phyloP scores from a whole-genome alignment of 2,329 filamentous ascomycete species.

The Aspergillus oerlinghausenensis region DNA sequence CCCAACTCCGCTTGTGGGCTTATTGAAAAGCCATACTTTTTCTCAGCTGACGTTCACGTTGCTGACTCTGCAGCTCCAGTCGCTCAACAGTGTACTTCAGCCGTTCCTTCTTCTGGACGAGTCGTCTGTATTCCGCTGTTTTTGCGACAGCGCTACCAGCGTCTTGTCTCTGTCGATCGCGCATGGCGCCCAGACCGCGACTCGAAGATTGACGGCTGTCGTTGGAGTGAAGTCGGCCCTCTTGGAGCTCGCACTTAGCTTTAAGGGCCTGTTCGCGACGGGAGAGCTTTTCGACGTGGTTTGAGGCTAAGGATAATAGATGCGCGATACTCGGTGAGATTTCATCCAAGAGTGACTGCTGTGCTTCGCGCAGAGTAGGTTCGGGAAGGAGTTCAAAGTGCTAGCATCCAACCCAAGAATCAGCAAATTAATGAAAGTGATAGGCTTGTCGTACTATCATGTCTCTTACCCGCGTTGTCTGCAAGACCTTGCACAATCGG shows the following conservation, averaged over 20 bases:
- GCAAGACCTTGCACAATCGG: constrained; percentile 57
- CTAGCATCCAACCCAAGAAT: constrained; percentile 38
- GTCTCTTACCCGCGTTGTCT: constrained; percentile 54
- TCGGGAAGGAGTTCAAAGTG: constrained; percentile 93
- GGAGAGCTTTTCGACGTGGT: constrained; percentile 75
- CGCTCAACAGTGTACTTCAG: constrained; percentile 82
- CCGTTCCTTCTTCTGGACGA: constrained; percentile 77
- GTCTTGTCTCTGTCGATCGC: constrained; percentile 20
- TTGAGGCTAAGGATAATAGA: constrained; percentile 75
- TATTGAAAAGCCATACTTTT: constrained; percentile 63
- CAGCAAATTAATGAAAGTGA: not conserved
- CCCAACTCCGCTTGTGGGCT: not conserved
- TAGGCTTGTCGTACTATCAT: not conserved
- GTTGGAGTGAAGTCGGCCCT: constrained; percentile 58
- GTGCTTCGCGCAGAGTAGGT: constrained; percentile 72
- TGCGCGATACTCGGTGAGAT: constrained; percentile 81
- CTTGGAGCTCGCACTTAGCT: constrained; percentile 76
- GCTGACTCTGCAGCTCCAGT: constrained; percentile 78
- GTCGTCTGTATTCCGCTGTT: constrained; percentile 59
- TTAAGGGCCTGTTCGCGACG: constrained; percentile 79
- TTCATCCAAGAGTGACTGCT: constrained; percentile 78
- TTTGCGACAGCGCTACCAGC: constrained; percentile 35
- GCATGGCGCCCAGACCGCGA: constrained; percentile 14
- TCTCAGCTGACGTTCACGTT: constrained; percentile 66
- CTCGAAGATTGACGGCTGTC: constrained; percentile 27